These are phyloP conservation scores for Volutella citrinella DNA, from an alignment of 2,329 filamentous ascomycete species.

Conservation along the genomic window DNA sequence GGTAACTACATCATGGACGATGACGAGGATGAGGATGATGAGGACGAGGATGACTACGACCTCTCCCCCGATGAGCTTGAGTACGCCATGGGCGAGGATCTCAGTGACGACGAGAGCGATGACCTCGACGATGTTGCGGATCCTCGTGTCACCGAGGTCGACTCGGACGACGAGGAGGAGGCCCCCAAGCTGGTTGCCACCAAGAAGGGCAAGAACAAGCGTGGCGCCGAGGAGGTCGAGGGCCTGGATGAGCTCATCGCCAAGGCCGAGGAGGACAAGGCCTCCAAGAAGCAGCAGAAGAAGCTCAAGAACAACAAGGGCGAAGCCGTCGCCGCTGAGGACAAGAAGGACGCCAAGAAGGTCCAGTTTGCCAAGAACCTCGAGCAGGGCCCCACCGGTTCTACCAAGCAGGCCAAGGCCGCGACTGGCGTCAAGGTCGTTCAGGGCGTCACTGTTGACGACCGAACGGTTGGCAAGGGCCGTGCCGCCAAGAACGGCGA, in stretches of 20 bases:
- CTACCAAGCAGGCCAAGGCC: constrained; percentile 48
- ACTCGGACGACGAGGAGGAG: constrained; percentile 70
- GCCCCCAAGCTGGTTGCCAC: constrained; percentile 56
- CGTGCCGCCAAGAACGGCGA: constrained; percentile 86
- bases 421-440: constrained; percentile 72
- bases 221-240: constrained; percentile 71
- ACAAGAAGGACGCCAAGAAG: constrained; percentile 73
- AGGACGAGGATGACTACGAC: constrained; percentile 74
- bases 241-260: constrained; percentile 81
- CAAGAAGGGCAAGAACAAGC: constrained; percentile 90
- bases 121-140: constrained; percentile 76
- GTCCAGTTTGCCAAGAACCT: constrained; percentile 99
- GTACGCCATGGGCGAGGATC: constrained; percentile 66
- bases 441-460: constrained; percentile 87
- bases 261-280: constrained; percentile 75
- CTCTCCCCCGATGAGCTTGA: constrained; percentile 78
- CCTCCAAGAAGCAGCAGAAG: constrained; percentile 98
- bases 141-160: constrained; percentile 80
- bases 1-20: constrained; percentile 90
- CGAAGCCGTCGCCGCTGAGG: constrained; percentile 61
- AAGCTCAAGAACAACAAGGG: constrained; percentile 98
- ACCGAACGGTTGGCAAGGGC: constrained; percentile 88
- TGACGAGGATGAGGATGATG: constrained; percentile 59
- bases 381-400: constrained; percentile 88
- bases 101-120: constrained; percentile 71